Percentiles rank a stretch among this genome's conserved stretches.
These are phyloP conservation scores for Ceratocystis lukuohia DNA, from an alignment of 2,329 filamentous ascomycete genomes.

Conservation along the genomic window DNA sequence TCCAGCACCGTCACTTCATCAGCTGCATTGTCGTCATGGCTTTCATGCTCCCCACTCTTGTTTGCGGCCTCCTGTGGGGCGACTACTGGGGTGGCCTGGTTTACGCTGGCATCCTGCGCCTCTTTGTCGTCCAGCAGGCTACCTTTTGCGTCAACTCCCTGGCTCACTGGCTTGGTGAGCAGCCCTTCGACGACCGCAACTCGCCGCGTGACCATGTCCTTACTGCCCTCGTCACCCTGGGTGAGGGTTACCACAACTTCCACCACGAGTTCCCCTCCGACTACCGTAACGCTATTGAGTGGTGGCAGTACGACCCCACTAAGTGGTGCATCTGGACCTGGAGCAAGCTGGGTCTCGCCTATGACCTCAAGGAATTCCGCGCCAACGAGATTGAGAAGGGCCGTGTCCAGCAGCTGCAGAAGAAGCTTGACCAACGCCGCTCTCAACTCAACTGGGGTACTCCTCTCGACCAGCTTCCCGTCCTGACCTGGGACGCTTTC, in stretches of 20 bases:
- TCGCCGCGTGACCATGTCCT: slow-evolving; percentile 78
- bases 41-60: slow-evolving; percentile 58
- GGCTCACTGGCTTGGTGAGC: slow-evolving; percentile 81
- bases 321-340: slow-evolving; percentile 79
- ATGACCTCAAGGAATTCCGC: slow-evolving; percentile 82
- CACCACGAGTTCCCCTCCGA: slow-evolving; percentile 90
- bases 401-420: slow-evolving; percentile 74
- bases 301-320: slow-evolving; percentile 84
- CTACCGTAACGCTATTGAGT: slow-evolving; percentile 83
- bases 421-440: slow-evolving; percentile 85
- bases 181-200: slow-evolving; percentile 88
- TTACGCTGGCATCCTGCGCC: slow-evolving; percentile 72
- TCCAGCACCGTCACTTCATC: slow-evolving; percentile 79
- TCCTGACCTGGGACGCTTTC: slow-evolving; percentile 78
- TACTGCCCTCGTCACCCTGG: slow-evolving; percentile 72
- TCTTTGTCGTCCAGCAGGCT: slow-evolving; percentile 83
- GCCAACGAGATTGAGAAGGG: slow-evolving; percentile 88
- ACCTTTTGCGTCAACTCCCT: slow-evolving; percentile 90
- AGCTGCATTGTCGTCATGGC: slow-evolving; percentile 68
- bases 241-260: slow-evolving; percentile 90
- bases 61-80: slow-evolving; percentile 66
- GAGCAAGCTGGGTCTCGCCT: slow-evolving; percentile 74
- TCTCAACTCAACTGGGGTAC: slow-evolving; percentile 72
- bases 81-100: slow-evolving; percentile 73
- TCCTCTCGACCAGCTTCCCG: slow-evolving; percentile 71